Evolutionary conservation across 495 filamentous ascomycete genomes (phyloP), one percentile per base, ranked within the genome.

Genomic region (Peziza echinospora): DNA sequence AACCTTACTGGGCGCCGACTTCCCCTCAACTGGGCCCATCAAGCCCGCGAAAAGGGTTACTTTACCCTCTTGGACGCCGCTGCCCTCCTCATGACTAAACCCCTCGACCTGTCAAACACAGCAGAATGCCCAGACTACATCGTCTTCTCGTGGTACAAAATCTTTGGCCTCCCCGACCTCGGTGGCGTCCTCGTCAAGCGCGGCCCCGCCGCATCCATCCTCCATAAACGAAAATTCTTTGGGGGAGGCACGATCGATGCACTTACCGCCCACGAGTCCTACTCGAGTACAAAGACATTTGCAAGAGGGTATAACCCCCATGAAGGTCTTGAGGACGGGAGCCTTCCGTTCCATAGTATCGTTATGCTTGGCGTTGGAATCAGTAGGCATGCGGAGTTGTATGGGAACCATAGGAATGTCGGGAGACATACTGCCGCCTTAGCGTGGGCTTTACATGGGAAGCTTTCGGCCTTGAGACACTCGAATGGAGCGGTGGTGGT

Each of bases 131-230:
- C 80, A 0, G 82, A 87, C 52, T 85, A 85, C 50, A 73, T 67
- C 5, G 73, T 71, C 26, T 49, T 84, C 21, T 80, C 76, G 7
- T 74, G 85, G 55, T 84, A 85, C 61, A 87, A 87, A 61, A 80
- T 85, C 45, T 85, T 85, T 56, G 81, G 81, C 11, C 81, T 82
- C 47, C 81, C 81, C 0, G 76, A 85, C 47, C 66, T 87, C 13
- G 82, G 81, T 1, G 80, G 71, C 5, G 13, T 42, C 19, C 59
- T 86, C 21, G 68, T 84, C 28, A 70, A 78, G 22, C 75, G 68
- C 52, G 64, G 67, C 17, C n/a, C 28, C 0, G 73, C 76, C 19
- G 74, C 71, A 1, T 66, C 73, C 40, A 69, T 80, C 28, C 67
- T 86, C 8, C 62, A 66, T 43, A 64, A 72, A 43, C 67, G 78